A percentile compares a stretch with the other conserved stretches of the same genome.
phyloP scores from a whole-genome alignment of 176 grass and related monocot species.

The Eragrostis nindensis region DNA sequence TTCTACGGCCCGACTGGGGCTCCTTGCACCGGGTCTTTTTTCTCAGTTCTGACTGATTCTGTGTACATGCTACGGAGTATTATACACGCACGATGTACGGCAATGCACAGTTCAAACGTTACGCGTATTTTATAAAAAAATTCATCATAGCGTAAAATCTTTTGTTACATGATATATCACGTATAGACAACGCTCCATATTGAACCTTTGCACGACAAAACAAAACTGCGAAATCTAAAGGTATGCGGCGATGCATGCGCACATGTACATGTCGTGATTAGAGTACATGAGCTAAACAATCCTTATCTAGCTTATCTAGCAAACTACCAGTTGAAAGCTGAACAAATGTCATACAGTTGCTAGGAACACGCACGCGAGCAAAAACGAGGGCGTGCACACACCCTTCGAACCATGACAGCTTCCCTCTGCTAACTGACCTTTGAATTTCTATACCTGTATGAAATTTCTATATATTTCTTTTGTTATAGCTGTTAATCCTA shows the following conservation, averaged over 20 bases:
- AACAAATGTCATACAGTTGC: slow-evolving; percentile 19
- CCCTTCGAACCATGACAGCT: neutral
- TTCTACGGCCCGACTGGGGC: too few species aligned
- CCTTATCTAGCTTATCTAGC: neutral
- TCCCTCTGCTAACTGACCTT: neutral
- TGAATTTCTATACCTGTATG: slow-evolving; percentile 10
- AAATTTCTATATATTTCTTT: slow-evolving; percentile 22
- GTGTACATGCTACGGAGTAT: too few species aligned
- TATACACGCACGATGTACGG: too few species aligned
- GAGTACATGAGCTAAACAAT: neutral
- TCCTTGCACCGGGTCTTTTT: too few species aligned
- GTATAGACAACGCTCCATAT: neutral
- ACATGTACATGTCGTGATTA: too few species aligned
- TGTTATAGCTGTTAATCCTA: slow-evolving; percentile 9
- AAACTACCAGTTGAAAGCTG: neutral
- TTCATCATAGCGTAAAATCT: too few species aligned
- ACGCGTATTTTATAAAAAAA: too few species aligned
- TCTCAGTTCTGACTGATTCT: too few species aligned
- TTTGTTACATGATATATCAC: too few species aligned
- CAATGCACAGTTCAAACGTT: too few species aligned
- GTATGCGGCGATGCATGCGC: too few species aligned
- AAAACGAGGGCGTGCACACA: neutral
- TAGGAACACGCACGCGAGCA: neutral
- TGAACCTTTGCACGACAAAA: neutral
- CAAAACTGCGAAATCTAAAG: neutral